phyloP scores from a whole-genome alignment of 2,329 filamentous ascomycete species.

The Dichotomopilus funicola region DNA sequence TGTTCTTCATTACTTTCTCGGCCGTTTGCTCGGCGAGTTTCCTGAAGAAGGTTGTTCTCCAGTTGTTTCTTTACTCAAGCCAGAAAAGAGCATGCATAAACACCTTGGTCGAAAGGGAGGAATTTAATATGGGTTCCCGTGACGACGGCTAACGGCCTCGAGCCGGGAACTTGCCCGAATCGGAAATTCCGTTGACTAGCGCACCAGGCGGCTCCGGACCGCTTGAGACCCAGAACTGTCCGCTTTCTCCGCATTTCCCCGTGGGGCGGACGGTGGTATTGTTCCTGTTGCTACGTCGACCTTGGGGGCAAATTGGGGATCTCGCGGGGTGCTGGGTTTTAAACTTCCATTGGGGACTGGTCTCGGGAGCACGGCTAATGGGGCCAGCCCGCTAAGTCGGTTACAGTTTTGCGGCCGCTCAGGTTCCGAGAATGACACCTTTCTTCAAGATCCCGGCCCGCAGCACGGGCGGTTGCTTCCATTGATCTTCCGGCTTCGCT shows the following conservation, averaged over 20 bases:
- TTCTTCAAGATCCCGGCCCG: constrained; percentile 10
- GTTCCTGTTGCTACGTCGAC: neutral
- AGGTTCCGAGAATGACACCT: constrained; percentile 28
- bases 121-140: neutral
- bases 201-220: neutral
- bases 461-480: neutral
- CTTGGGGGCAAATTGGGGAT: neutral
- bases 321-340: too few relatives aligned
- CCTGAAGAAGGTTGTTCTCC: too few relatives aligned
- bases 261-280: neutral
- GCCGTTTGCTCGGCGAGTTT: too few relatives aligned
- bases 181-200: constrained; percentile 5
- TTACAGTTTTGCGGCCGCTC: constrained; percentile 24
- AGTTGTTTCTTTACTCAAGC: too few relatives aligned
- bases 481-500: neutral
- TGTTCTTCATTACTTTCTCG: too few relatives aligned
- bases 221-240: neutral
- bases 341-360: too few relatives aligned
- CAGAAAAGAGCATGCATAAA: neutral
- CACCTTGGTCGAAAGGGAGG: neutral
- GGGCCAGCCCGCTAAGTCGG: constrained; percentile 19
- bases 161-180: neutral
- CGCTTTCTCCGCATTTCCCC: constrained; percentile 12
- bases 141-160: neutral
- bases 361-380: constrained; percentile 20